Evolutionary conservation across 2,329 filamentous ascomycete genomes (phyloP).

Genomic region (Hymenoscyphus fraxineus): DNA sequence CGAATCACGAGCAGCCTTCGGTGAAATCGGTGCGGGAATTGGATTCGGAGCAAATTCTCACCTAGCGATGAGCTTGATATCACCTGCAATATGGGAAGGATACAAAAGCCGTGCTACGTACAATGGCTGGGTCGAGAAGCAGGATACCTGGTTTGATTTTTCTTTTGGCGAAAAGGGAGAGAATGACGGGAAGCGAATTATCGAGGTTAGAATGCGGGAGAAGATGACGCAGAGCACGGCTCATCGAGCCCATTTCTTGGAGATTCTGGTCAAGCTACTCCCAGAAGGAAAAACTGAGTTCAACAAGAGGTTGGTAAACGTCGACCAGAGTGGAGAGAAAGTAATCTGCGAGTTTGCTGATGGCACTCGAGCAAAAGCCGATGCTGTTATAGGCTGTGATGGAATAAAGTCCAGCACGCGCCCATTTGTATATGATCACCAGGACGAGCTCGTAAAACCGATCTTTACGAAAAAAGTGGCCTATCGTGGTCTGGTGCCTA

Average conservation of each 20-base stretch:
- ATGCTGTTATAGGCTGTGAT: constrained; percentile 37
- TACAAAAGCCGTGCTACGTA: not conserved
- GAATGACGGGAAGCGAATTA: constrained; percentile 5
- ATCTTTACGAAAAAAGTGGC: constrained; percentile 54
- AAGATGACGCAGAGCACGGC: constrained; percentile 10
- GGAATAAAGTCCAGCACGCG: constrained; percentile 56
- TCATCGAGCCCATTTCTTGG: constrained; percentile 41
- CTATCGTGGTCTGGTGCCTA: constrained; percentile 57
- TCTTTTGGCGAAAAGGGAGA: constrained; percentile 12
- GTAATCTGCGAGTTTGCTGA: constrained; percentile 11
- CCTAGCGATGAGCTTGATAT: constrained; percentile 10
- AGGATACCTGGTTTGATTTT: constrained; percentile 16
- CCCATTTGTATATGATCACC: constrained; percentile 19
- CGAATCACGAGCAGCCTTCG: constrained; percentile 6
- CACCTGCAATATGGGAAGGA: constrained; percentile 1
- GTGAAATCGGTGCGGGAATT: constrained; percentile 14
- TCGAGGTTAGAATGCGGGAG: constrained; percentile 8
- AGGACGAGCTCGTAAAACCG: constrained; percentile 2
- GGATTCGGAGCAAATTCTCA: constrained; percentile 12
- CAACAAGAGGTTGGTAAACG: constrained; percentile 31
- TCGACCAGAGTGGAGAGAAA: constrained; percentile 6
- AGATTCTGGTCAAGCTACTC: constrained; percentile 39
- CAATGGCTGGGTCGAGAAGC: constrained; percentile 10
- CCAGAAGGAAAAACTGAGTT: constrained; percentile 32
- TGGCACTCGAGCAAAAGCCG: constrained; percentile 10